Evolutionary conservation across 176 grass and related monocot species (phyloP).

Genomic region (Musa itinerans): DNA sequence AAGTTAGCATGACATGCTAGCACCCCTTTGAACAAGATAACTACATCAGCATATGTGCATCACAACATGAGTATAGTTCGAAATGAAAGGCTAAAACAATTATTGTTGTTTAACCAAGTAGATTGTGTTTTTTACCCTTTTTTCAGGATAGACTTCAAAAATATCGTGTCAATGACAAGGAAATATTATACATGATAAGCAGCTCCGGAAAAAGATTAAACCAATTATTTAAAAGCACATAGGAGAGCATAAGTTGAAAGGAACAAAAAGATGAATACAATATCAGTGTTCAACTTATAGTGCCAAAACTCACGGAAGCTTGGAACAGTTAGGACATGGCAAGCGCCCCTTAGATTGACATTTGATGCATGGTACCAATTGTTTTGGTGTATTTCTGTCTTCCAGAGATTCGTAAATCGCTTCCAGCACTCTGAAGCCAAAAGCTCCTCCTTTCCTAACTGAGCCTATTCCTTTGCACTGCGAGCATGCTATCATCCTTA

Average conservation of each 20-base stretch:
- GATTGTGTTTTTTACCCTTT: background rate
- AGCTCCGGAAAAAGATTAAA: background rate
- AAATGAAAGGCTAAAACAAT: background rate
- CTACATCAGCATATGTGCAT: background rate
- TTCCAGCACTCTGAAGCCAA: slow-evolving; percentile 45
- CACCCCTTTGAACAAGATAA: too few relatives aligned
- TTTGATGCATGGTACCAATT: slow-evolving; percentile 46
- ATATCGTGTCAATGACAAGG: background rate
- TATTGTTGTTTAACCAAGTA: background rate
- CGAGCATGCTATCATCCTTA: slow-evolving; percentile 68
- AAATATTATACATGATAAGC: background rate
- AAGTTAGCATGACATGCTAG: too few relatives aligned
- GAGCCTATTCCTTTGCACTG: slow-evolving; percentile 54
- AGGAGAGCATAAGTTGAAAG: background rate
- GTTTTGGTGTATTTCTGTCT: slow-evolving; percentile 30
- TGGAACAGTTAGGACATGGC: slow-evolving; percentile 54
- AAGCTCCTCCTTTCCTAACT: slow-evolving; percentile 45
- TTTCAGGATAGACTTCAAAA: background rate
- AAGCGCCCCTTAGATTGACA: slow-evolving; percentile 63
- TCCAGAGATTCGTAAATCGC: slow-evolving; percentile 64
- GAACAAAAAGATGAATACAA: background rate
- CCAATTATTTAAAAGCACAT: background rate
- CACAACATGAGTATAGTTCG: background rate
- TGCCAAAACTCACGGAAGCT: slow-evolving; percentile 6
- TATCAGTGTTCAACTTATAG: background rate